Evolutionary conservation across 441 rosid species (phyloP).

Genomic region (Omphalea diandra): DNA sequence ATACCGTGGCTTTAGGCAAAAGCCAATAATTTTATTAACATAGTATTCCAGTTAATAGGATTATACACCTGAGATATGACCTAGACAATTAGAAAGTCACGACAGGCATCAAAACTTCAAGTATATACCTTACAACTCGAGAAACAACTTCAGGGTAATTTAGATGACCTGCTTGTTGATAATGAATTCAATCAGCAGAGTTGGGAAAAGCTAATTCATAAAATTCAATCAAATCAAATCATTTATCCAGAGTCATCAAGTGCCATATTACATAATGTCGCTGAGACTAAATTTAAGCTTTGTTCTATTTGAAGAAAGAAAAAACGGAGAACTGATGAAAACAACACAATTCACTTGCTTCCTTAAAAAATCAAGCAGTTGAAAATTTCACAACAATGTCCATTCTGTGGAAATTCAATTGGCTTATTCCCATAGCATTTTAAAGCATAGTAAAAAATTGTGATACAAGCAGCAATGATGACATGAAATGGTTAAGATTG

Average conservation of each 20-base stretch:
- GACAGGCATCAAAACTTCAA: slow-evolving; percentile 10
- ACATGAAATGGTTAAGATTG: background rate
- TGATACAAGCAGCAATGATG: background rate
- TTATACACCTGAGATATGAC: background rate
- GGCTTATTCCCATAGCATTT: background rate
- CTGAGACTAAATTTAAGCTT: background rate
- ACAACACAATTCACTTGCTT: background rate
- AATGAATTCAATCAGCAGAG: background rate
- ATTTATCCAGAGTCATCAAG: background rate
- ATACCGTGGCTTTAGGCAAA: background rate
- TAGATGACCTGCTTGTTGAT: background rate
- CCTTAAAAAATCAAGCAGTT: background rate
- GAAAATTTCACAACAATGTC: background rate
- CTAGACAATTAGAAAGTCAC: background rate
- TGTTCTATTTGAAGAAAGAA: background rate
- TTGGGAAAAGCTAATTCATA: background rate
- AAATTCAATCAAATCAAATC: background rate
- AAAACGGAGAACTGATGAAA: background rate
- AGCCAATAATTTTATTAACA: slow-evolving; percentile 1
- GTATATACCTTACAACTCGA: background rate
- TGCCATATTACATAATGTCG: background rate
- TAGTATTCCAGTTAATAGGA: slow-evolving; percentile 2
- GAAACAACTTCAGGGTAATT: background rate
- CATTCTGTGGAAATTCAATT: background rate
- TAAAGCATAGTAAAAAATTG: background rate